Base-by-base conservation (phyloP, 352 stramenopile species). In the Globisporangium rhizosaccharum region DNA sequence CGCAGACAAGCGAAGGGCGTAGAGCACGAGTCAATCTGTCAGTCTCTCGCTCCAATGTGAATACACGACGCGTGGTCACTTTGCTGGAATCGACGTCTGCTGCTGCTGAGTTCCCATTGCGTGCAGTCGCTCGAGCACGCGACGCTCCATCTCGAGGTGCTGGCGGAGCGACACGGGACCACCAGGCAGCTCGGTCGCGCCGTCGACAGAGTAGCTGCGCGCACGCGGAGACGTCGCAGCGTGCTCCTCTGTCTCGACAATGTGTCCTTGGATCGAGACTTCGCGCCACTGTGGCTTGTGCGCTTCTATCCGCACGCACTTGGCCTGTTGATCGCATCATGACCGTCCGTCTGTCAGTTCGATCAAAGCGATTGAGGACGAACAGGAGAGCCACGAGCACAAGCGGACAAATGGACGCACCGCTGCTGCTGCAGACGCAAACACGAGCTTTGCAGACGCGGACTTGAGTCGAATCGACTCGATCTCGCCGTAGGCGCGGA, bases 231-330 rank as follows among this genome's bases (percentile, higher is more conserved):
- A 37, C 3, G 62, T 49, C 6, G 59, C 65, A 28, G 57, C 51
- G n/a, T 67, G 68, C 17, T 71, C 71, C 23, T 87, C 77, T 7
- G 68, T 70, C 59, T 89, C 76, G 4, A 92, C 70, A 30, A 90
- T 82, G 60, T 94, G 82, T 0, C 84, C 82, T 52, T 88, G 71
- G 44, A 94, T 73, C 52, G 73, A 85, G 1, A 92, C 80, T 67
- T 83, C 75, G 56, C 76, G 70, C 84, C 84, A 94, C 51, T 68
- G 74, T 0, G 58, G 14, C 51, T 86, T 89, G 67, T 94, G 84
- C 25, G 61, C 84, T 72, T 92, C 84, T 59, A 89, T 55, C 10
- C 79, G 78, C 11, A 90, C 82, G 9, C 75, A 72, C 57, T 73
- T 72, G 6, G 77, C 76, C 74, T 84, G 55, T 12, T 1, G 7